Evolutionary conservation across 495 filamentous ascomycete species (phyloP).

Genomic region (Penicillium waksmanii): DNA sequence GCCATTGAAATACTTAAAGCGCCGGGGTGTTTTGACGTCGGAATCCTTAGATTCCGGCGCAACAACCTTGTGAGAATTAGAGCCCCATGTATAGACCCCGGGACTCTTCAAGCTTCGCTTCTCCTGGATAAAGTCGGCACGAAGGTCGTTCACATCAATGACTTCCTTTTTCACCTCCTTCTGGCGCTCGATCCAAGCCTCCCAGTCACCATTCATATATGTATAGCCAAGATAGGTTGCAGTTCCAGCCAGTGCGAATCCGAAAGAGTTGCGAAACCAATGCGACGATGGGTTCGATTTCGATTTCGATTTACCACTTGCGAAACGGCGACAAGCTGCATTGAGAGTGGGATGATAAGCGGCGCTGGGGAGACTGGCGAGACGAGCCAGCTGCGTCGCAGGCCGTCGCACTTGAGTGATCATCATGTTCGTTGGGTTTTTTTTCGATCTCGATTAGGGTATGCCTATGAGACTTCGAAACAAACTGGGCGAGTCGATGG

Average conservation of each 20-base stretch:
- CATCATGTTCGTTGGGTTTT: slow-evolving; percentile 30
- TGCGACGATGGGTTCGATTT: slow-evolving; percentile 20
- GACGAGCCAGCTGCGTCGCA: slow-evolving; percentile 21
- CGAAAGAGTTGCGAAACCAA: slow-evolving; percentile 43
- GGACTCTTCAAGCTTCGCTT: slow-evolving; percentile 88
- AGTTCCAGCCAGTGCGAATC: slow-evolving; percentile 40
- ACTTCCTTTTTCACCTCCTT: slow-evolving; percentile 24
- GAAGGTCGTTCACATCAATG: slow-evolving; percentile 58
- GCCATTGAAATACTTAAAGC: slow-evolving; percentile 84
- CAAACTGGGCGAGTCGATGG: background rate
- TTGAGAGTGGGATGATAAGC: slow-evolving; percentile 23
- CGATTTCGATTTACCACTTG: slow-evolving; percentile 32
- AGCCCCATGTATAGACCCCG: slow-evolving; percentile 91
- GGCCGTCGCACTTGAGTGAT: slow-evolving; percentile 34
- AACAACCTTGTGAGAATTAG: slow-evolving; percentile 81
- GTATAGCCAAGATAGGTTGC: slow-evolving; percentile 42
- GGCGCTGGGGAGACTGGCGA: slow-evolving; percentile 24
- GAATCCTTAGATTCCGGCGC: slow-evolving; percentile 80
- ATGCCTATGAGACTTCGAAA: slow-evolving; percentile 1
- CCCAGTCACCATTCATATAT: slow-evolving; percentile 30
- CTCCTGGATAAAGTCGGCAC: slow-evolving; percentile 80
- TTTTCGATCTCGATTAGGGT: background rate
- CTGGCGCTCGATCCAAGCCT: slow-evolving; percentile 25
- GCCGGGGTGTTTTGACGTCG: slow-evolving; percentile 76
- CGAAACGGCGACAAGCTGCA: slow-evolving; percentile 37